These are phyloP conservation scores for Erysimum cheiranthoides DNA, from an alignment of 345 rosid genomes.

Conservation along the genomic window DNA sequence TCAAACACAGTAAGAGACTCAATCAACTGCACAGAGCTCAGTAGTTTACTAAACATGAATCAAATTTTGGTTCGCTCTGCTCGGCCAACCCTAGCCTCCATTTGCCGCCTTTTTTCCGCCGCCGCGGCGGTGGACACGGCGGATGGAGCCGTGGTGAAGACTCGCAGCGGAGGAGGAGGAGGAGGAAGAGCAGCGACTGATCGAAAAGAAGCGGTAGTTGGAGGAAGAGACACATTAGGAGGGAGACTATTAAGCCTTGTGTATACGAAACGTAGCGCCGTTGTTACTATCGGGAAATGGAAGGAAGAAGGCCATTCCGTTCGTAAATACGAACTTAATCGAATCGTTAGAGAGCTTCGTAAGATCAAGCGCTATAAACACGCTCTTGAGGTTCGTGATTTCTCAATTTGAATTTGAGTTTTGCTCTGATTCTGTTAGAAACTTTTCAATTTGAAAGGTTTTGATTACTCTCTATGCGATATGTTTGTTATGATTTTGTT, in stretches of 20 bases:
- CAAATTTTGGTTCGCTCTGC: constrained; percentile 52
- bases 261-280: constrained; percentile 84
- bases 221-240: constrained; percentile 66
- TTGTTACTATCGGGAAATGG: constrained; percentile 69
- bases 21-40: background rate
- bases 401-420: constrained; percentile 1
- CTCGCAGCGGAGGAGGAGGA: constrained; percentile 22
- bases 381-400: constrained; percentile 74
- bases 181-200: background rate
- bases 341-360: constrained; percentile 86
- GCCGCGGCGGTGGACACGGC: constrained; percentile 36
- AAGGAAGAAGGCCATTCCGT: constrained; percentile 73
- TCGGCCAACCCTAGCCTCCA: constrained; percentile 50
- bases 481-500: background rate
- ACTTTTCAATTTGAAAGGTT: background rate
- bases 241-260: constrained; percentile 70
- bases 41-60: background rate
- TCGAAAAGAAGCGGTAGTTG: constrained; percentile 22
- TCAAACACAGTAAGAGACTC: background rate
- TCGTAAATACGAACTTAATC: constrained; percentile 79
- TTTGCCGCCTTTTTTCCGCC: constrained; percentile 55
- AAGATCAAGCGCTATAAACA: constrained; percentile 85
- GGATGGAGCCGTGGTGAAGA: constrained; percentile 1
- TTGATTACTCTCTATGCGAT: background rate
- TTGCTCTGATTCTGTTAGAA: background rate